These are phyloP conservation scores for Globisporangium apiculatum DNA, from an alignment of 352 stramenopile species.

Conservation along the genomic window DNA sequence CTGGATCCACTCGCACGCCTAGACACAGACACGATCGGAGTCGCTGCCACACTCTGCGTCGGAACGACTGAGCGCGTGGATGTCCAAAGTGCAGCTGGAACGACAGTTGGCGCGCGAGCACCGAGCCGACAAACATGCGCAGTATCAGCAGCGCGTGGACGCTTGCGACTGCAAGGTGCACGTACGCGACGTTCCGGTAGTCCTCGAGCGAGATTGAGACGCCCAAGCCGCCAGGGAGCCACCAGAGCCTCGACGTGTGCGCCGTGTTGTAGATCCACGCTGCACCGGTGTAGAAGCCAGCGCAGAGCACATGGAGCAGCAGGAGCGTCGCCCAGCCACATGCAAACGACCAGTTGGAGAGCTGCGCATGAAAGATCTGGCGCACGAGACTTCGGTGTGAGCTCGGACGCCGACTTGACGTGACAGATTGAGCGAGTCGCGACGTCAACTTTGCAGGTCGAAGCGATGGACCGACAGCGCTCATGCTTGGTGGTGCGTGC, in stretches of 20 bases:
- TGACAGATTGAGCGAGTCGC: too few species aligned
- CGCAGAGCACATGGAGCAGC: conserved; percentile 6
- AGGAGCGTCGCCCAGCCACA: conserved; percentile 3
- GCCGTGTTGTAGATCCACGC: conserved; percentile 7
- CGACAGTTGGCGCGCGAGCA: background rate
- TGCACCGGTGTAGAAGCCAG: conserved; percentile 1
- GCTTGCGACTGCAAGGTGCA: background rate
- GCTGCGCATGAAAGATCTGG: conserved; percentile 5
- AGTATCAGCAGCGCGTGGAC: background rate
- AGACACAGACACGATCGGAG: background rate
- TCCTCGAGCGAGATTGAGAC: conserved; percentile 1
- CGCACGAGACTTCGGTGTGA: background rate
- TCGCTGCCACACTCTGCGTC: background rate
- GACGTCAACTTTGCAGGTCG: too few species aligned
- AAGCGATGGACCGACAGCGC: too few species aligned
- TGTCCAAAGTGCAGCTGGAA: background rate
- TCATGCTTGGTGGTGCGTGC: too few species aligned
- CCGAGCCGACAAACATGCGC: background rate
- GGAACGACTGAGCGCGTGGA: background rate
- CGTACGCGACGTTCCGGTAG: background rate
- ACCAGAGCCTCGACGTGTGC: conserved; percentile 2
- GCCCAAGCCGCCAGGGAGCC: conserved; percentile 2
- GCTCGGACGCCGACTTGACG: too few species aligned
- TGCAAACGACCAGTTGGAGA: conserved; percentile 3
- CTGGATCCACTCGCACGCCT: background rate